Percentiles rank a stretch among this genome's conserved stretches.
Evolutionary conservation across 2,329 filamentous ascomycete genomes (phyloP).

Genomic region (Phialemonium atrogriseum): DNA sequence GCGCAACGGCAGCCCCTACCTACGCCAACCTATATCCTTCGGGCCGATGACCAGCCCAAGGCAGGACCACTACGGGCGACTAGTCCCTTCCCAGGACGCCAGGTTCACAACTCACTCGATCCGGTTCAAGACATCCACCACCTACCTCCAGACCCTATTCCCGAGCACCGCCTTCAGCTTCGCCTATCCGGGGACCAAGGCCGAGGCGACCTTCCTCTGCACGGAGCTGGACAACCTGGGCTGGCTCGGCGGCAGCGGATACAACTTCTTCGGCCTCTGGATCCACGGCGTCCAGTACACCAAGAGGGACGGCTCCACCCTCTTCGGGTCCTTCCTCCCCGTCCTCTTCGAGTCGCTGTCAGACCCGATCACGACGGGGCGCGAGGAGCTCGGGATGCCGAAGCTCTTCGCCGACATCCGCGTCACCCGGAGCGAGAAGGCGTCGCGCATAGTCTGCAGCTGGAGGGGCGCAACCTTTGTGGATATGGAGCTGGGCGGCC

Average conservation of each 20-base stretch:
- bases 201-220: slow-evolving; percentile 31
- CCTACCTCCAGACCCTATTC: slow-evolving; percentile 39
- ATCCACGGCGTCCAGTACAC: slow-evolving; percentile 53
- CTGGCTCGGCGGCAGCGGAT: slow-evolving; percentile 54
- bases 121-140: slow-evolving; percentile 39
- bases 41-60: slow-evolving; percentile 37
- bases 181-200: slow-evolving; percentile 31
- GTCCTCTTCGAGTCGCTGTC: too few relatives aligned
- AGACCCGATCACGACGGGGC: too few relatives aligned
- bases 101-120: slow-evolving; percentile 36
- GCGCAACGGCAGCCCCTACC: slow-evolving; percentile 26
- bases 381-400: too few relatives aligned
- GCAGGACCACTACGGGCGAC: slow-evolving; percentile 22
- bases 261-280: slow-evolving; percentile 50
- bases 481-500: too few relatives aligned
- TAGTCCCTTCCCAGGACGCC: slow-evolving; percentile 7
- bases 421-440: too few relatives aligned
- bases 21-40: slow-evolving; percentile 37
- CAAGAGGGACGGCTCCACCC: slow-evolving; percentile 35
- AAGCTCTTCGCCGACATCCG: too few relatives aligned
- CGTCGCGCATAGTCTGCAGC: too few relatives aligned
- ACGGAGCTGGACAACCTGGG: slow-evolving; percentile 41
- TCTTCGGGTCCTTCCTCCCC: slow-evolving; percentile 45
- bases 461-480: too few relatives aligned
- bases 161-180: slow-evolving; percentile 33